These are phyloP conservation scores for Phoenix roebelenii DNA, from an alignment of 176 grass and related monocot species.

Conservation along the genomic window DNA sequence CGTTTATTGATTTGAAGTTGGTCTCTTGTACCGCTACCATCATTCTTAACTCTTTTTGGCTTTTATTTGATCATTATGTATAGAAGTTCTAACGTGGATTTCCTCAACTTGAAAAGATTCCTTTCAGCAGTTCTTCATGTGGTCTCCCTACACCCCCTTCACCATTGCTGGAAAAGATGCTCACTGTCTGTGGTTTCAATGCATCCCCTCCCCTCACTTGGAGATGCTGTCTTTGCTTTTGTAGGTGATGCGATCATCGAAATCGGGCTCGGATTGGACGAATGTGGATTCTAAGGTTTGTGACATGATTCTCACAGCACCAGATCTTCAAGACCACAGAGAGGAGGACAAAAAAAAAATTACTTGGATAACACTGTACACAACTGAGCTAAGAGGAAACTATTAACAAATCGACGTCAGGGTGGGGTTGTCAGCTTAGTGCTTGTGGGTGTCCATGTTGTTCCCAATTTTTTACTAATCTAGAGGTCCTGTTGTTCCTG, in stretches of 20 bases:
- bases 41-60: no score
- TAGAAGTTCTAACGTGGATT: not conserved
- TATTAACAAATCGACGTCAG: slow-evolving; percentile 22
- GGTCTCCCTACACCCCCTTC: slow-evolving; percentile 69
- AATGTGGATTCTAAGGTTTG: slow-evolving; percentile 7
- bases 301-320: not conserved
- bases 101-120: slow-evolving; percentile 48
- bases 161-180: slow-evolving; percentile 64
- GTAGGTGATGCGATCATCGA: slow-evolving; percentile 33
- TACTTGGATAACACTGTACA: slow-evolving; percentile 17
- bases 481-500: slow-evolving; percentile 18
- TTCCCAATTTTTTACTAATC: slow-evolving; percentile 39
- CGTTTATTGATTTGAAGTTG: no score
- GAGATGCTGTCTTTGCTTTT: slow-evolving; percentile 69
- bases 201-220: slow-evolving; percentile 20
- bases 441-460: slow-evolving; percentile 11
- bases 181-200: slow-evolving; percentile 38
- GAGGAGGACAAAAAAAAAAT: not conserved
- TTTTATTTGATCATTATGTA: no score
- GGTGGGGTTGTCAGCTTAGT: slow-evolving; percentile 22
- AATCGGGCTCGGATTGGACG: slow-evolving; percentile 19
- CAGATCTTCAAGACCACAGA: slow-evolving; percentile 25
- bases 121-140: slow-evolving; percentile 57
- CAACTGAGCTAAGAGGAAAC: slow-evolving; percentile 51
- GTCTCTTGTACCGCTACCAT: no score